Evolutionary conservation across 2,329 filamentous ascomycete species (phyloP), one percentile per base, ranked within the genome.

Genomic region (Nemania sp.): DNA sequence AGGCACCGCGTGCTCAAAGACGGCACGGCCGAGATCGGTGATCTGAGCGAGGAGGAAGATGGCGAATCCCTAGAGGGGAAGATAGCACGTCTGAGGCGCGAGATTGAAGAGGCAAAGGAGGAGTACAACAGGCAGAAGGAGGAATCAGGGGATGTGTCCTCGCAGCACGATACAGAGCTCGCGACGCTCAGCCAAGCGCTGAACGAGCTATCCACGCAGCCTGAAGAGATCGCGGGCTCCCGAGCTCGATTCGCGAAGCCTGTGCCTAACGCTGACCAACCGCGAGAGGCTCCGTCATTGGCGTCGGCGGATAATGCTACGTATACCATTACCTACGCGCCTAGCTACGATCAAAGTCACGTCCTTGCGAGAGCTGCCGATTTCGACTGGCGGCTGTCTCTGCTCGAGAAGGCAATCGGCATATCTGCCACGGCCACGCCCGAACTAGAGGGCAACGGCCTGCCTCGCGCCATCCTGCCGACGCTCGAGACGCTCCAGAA

Each of bases 341-440:
- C 80, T 46, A 82, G 76, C 51, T 90, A 87, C 66, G 84, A 88
- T 68, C 83, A 89, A 71, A 87, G 81, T 42, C 89, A 91, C 70
- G 86, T 89, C 25, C 81, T 97, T 37, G 86, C 88, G 35, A 90
- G 92, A 74, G 89, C 91, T 6, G 91, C 93, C 21, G 90, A 95
- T 64, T 97, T 99, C 70, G 94, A 98, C 72, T 83, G 86, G 32
- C 87, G 95, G 5, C 84, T 99, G 18, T 80, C 89, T 2, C 79
- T 90, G 32, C 80, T 99, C 49, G 95, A 99, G 78, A 87, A 87
- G 67, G 85, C 88, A 1, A 83, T 99, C 29, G 95, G 95, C 10
- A 83, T 97, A 50, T 89, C 87, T 42, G 87, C 88, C 20, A 86
- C 87, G 0, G 83, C 86, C 11, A 80, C 90, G 65, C 83, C 89